These are phyloP conservation scores for Wickerhamomyces pijperi DNA, from an alignment of 805 yeast species.

Conservation along the genomic window DNA sequence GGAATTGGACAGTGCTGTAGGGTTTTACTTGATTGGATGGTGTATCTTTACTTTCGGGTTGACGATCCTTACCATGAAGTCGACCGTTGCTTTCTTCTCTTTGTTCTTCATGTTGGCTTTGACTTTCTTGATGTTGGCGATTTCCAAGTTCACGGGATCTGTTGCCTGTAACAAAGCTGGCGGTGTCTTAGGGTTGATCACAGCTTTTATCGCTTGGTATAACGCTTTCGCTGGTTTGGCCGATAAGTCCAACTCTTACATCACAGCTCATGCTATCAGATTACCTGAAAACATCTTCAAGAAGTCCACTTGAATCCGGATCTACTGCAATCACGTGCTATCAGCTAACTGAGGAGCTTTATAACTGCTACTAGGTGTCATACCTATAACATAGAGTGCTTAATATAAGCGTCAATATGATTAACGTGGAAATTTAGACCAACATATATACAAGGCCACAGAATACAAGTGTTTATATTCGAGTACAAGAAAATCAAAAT, in stretches of 20 bases:
- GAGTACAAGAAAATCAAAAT: too few relatives aligned
- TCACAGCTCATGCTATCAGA: conserved; percentile 24
- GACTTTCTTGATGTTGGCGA: conserved; percentile 35
- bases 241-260: conserved; percentile 50
- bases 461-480: too few relatives aligned
- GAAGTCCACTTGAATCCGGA: not conserved
- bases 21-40: conserved; percentile 44
- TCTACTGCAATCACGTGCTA: too few relatives aligned
- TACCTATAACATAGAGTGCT: too few relatives aligned
- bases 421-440: too few relatives aligned
- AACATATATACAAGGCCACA: too few relatives aligned
- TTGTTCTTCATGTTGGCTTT: conserved; percentile 34
- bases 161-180: conserved; percentile 35
- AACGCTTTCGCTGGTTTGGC: conserved; percentile 65
- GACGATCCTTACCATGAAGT: conserved; percentile 34
- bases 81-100: conserved; percentile 34
- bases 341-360: too few relatives aligned
- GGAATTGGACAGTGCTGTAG: conserved; percentile 35
- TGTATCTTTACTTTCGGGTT: conserved; percentile 39
- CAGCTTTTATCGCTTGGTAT: conserved; percentile 56
- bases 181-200: conserved; percentile 53
- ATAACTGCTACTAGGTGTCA: too few relatives aligned
- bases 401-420: too few relatives aligned
- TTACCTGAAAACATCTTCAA: conserved; percentile 20
- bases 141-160: conserved; percentile 33